phyloP scores from a whole-genome alignment of 148 eudicot species.

The Cornus suecica region DNA sequence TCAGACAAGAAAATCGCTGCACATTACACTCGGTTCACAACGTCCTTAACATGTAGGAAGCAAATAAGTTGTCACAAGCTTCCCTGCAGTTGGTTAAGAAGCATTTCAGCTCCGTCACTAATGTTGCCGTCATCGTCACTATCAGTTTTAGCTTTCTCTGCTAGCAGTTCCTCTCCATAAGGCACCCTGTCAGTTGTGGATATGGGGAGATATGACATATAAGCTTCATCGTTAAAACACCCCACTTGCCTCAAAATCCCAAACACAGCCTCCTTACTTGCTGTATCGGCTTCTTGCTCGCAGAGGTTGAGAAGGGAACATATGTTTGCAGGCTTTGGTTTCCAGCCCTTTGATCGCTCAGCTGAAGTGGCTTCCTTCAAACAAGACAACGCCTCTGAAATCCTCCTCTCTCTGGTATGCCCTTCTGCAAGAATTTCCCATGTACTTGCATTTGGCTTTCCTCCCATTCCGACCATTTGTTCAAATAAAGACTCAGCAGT shows the following conservation, averaged over 20 bases:
- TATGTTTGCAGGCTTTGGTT: slow-evolving; percentile 49
- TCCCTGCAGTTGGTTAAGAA: slow-evolving; percentile 34
- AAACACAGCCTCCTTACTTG: slow-evolving; percentile 50
- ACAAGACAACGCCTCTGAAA: slow-evolving; percentile 67
- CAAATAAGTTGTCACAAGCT: slow-evolving; percentile 26
- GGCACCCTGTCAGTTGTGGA: slow-evolving; percentile 8
- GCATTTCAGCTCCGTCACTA: slow-evolving; percentile 36
- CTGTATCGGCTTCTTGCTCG: slow-evolving; percentile 43
- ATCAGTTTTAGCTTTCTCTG: slow-evolving; percentile 17
- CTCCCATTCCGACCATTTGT: slow-evolving; percentile 50
- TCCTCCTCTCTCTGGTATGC: slow-evolving; percentile 42
- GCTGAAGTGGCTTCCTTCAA: slow-evolving; percentile 48
- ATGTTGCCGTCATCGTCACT: slow-evolving; percentile 27
- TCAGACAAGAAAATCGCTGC: not conserved
- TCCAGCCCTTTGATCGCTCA: slow-evolving; percentile 52
- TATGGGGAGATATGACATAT: slow-evolving; percentile 34
- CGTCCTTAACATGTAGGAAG: not conserved
- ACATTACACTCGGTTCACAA: not conserved
- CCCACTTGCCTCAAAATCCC: slow-evolving; percentile 53
- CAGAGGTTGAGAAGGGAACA: slow-evolving; percentile 46
- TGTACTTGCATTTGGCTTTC: slow-evolving; percentile 57
- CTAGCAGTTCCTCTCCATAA: slow-evolving; percentile 12
- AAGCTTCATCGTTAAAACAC: slow-evolving; percentile 51
- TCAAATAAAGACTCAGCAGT: slow-evolving; percentile 60
- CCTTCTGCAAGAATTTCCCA: slow-evolving; percentile 76